Conservation (phyloP, 805 yeast species). For the Komagataella mondaviorum region DNA sequence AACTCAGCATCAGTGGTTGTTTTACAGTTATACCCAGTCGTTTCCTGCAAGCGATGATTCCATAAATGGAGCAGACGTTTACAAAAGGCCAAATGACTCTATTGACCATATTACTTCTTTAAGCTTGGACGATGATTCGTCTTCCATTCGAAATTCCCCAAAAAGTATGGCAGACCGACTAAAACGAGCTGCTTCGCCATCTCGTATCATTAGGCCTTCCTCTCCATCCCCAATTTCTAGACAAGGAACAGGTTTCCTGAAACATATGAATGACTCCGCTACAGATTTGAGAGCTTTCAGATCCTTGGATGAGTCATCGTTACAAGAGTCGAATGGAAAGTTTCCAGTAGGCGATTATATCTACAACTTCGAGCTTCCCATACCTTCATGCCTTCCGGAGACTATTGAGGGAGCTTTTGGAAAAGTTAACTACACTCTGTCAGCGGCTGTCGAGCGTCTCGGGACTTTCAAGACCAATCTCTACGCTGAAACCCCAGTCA, state of each 20-base stretch:
- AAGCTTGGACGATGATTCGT: constrained; percentile 13
- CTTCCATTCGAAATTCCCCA: neutral
- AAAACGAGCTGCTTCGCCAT: neutral
- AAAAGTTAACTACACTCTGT: constrained; percentile 53
- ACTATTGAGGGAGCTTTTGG: constrained; percentile 72
- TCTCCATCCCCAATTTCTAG: constrained; percentile 9
- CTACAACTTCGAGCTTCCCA: constrained; percentile 82
- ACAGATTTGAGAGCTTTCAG: constrained; percentile 10
- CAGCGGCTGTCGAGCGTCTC: constrained; percentile 55
- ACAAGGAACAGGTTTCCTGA: neutral
- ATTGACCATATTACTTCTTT: constrained; percentile 21
- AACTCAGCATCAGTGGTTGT: constrained; percentile 84
- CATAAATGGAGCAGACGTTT: constrained; percentile 36
- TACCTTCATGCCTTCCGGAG: constrained; percentile 77
- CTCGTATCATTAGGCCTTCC: constrained; percentile 9
- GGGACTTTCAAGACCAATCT: constrained; percentile 83
- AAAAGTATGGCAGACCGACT: neutral
- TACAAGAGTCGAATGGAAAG: constrained; percentile 14
- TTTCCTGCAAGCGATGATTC: constrained; percentile 13
- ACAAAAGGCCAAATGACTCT: constrained; percentile 15
- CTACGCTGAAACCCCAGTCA: constrained; percentile 46
- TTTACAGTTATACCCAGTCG: constrained; percentile 33
- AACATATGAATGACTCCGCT: constrained; percentile 1
- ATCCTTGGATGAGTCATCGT: constrained; percentile 8
- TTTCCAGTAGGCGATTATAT: constrained; percentile 86